These are phyloP conservation scores for Magnusiomyces tetraspermus DNA, from an alignment of 1,139 yeast genomes.

Conservation along the genomic window DNA sequence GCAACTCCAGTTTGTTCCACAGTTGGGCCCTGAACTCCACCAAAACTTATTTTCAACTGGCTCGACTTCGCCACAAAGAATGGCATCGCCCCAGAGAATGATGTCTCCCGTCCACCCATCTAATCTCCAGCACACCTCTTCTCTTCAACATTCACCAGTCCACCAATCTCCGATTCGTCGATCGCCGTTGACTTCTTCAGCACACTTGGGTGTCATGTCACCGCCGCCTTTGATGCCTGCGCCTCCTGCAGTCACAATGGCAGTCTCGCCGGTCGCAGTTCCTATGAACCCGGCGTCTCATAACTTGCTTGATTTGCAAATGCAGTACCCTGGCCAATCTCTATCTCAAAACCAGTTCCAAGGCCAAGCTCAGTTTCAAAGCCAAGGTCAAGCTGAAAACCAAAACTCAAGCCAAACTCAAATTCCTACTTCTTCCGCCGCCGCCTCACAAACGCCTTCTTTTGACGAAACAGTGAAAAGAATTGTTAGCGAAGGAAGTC, in stretches of 20 bases:
- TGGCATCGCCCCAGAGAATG: not conserved
- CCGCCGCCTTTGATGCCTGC: constrained; percentile 1
- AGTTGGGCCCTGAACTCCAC: not conserved
- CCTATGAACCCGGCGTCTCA: not conserved
- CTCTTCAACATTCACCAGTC: not conserved
- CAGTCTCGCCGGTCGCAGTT: not conserved
- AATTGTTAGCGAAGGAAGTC: not conserved
- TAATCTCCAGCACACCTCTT: not conserved
- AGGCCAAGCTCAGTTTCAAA: too few relatives aligned
- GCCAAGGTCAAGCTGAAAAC: too few relatives aligned
- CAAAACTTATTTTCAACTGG: not conserved
- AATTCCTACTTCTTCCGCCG: too few relatives aligned
- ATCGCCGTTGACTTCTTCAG: not conserved
- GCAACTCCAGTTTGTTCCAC: not conserved
- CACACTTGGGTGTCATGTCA: too few relatives aligned
- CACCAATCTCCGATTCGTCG: not conserved
- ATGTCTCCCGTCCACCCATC: too few relatives aligned
- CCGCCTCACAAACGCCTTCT: not conserved
- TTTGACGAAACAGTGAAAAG: not conserved
- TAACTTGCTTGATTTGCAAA: too few relatives aligned
- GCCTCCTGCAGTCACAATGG: not conserved
- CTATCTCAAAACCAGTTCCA: too few relatives aligned
- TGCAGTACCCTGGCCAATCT: too few relatives aligned
- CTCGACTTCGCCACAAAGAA: not conserved
- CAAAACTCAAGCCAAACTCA: too few relatives aligned